A percentile compares a stretch with the other conserved stretches of the same genome.
These are phyloP conservation scores for Salix caprea DNA, from an alignment of 345 rosid genomes.

Conservation along the genomic window DNA sequence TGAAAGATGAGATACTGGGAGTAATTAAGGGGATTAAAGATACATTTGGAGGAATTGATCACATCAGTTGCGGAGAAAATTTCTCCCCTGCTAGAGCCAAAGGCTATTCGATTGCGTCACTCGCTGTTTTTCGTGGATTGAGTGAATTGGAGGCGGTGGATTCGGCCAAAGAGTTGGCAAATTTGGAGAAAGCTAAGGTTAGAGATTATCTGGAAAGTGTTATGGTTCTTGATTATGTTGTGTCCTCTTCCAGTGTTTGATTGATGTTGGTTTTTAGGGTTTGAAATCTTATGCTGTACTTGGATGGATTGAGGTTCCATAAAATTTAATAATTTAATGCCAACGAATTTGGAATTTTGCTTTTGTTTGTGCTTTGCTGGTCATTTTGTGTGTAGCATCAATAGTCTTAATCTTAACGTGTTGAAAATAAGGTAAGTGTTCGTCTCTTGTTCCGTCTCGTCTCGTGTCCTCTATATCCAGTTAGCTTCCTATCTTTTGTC, in stretches of 20 bases:
- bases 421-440: no score
- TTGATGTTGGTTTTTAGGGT: background rate
- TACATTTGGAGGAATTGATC: slow-evolving; percentile 34
- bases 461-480: no score
- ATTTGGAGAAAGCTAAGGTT: slow-evolving; percentile 48
- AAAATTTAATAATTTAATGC: no score
- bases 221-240: slow-evolving; percentile 57
- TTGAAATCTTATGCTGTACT: no score
- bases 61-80: slow-evolving; percentile 63
- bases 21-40: slow-evolving; percentile 46
- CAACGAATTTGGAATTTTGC: no score
- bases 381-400: no score
- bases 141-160: slow-evolving; percentile 42
- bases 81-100: slow-evolving; percentile 73
- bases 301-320: no score
- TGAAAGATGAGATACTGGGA: slow-evolving; percentile 48
- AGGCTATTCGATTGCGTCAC: slow-evolving; percentile 65
- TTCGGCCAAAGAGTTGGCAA: slow-evolving; percentile 36
- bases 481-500: no score
- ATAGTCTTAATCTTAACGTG: no score
- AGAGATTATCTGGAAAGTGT: slow-evolving; percentile 51
- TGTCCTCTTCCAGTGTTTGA: slow-evolving; percentile 33
- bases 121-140: slow-evolving; percentile 45
- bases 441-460: no score
- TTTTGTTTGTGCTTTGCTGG: no score